These are phyloP conservation scores for Rhizophlyctis rosea DNA, from an alignment of 192 early-diverging fungal species.

Conservation along the genomic window DNA sequence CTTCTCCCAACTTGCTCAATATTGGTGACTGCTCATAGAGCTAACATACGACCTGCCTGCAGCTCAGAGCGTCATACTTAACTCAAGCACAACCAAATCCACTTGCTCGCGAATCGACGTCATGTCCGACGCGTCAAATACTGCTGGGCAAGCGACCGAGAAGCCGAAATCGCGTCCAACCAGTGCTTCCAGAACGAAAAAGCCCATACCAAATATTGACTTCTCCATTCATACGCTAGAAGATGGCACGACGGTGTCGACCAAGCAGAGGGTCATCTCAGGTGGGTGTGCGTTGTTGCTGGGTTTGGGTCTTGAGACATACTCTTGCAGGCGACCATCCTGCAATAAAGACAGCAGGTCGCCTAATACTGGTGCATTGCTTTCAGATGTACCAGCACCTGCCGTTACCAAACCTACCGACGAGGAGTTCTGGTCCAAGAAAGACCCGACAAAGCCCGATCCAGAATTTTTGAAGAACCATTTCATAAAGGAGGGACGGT, in stretches of 20 bases:
- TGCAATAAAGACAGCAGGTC: background rate
- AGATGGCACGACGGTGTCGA: constrained; percentile 69
- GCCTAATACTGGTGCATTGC: background rate
- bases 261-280: constrained; percentile 72
- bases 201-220: constrained; percentile 53
- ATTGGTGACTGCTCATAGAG: too few relatives aligned
- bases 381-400: constrained; percentile 55
- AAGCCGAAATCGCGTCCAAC: background rate
- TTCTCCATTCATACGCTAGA: constrained; percentile 74
- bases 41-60: too few relatives aligned
- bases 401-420: constrained; percentile 52
- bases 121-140: background rate
- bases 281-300: constrained; percentile 40
- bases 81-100: too few relatives aligned
- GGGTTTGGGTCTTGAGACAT: background rate
- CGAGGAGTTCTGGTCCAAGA: constrained; percentile 67
- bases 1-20: too few relatives aligned
- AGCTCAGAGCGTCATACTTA: too few relatives aligned
- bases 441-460: constrained; percentile 70
- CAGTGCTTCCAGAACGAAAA: background rate
- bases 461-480: constrained; percentile 83
- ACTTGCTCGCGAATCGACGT: too few relatives aligned
- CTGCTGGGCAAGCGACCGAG: background rate
- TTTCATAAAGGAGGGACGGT: constrained; percentile 88
- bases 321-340: background rate